phyloP scores from a whole-genome alignment of 2,329 filamentous ascomycete genomes.

The Fusarium nisikadoi region DNA sequence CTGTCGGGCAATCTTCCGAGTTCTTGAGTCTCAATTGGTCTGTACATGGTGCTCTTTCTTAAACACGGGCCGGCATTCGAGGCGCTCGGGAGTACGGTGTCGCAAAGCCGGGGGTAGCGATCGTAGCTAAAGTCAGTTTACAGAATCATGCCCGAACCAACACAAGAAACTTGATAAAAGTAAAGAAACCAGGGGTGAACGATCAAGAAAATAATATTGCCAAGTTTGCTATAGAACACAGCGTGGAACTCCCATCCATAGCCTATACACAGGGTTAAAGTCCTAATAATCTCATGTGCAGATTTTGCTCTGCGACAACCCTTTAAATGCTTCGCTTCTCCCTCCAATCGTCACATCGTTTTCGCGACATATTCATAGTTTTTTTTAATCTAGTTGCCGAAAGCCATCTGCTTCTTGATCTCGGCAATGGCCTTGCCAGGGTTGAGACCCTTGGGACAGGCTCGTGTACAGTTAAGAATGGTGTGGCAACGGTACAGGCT shows the following conservation, averaged over 20 bases:
- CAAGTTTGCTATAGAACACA: conserved; percentile 45
- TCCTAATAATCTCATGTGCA: conserved; percentile 42
- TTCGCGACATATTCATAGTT: conserved; percentile 17
- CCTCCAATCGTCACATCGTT: conserved; percentile 31
- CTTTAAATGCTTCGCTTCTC: conserved; percentile 31
- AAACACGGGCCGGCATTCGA: not conserved
- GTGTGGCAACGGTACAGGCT: conserved; percentile 99
- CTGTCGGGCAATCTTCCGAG: not conserved
- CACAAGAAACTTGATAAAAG: not conserved
- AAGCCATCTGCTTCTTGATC: conserved; percentile 97
- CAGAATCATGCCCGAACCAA: not conserved
- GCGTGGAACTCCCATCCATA: conserved; percentile 43
- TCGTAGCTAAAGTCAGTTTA: not conserved
- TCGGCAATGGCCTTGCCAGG: conserved; percentile 94
- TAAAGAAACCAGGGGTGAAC: conserved; percentile 24
- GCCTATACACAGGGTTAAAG: conserved; percentile 45
- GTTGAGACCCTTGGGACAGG: conserved; percentile 98
- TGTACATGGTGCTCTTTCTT: not conserved
- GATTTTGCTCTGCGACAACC: conserved; percentile 36
- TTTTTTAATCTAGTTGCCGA: conserved; percentile 48
- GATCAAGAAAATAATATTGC: conserved; percentile 41
- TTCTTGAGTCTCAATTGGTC: too few species aligned
- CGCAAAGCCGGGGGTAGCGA: too few species aligned
- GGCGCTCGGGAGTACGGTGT: not conserved
- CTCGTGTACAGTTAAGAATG: conserved; percentile 97